Percentiles rank a stretch among this genome's conserved stretches.
These are phyloP conservation scores for Salix koriyanagi DNA, from an alignment of 345 rosid species.

Conservation along the genomic window DNA sequence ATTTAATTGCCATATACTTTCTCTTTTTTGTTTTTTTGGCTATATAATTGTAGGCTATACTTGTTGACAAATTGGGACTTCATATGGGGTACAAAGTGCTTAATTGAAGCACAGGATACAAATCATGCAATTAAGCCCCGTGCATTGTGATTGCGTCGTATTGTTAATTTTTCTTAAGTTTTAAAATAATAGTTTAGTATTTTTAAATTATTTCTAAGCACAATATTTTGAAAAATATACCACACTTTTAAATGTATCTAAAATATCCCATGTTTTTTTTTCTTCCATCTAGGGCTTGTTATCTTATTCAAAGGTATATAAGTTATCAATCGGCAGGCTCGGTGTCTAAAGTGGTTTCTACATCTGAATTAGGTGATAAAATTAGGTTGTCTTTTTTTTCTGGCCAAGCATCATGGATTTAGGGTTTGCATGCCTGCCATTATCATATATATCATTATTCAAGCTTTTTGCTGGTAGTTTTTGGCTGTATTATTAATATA, in stretches of 20 bases:
- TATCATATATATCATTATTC: background rate
- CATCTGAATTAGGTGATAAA: background rate
- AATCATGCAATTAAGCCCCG: background rate
- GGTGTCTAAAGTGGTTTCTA: background rate
- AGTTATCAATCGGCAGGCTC: background rate
- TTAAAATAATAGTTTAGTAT: no score
- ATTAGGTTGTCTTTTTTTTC: background rate
- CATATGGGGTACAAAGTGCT: background rate
- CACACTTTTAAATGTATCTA: no score
- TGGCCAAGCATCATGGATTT: background rate
- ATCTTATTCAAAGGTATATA: background rate
- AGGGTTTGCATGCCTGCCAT: background rate
- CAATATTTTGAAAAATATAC: no score
- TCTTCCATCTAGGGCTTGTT: fast-evolving
- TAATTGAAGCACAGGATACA: background rate
- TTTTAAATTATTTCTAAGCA: no score
- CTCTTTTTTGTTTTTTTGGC: background rate
- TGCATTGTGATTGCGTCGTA: no score
- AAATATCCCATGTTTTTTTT: no score
- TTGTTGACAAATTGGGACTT: conserved; percentile 6
- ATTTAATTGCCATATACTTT: background rate
- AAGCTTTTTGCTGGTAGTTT: background rate
- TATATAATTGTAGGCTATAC: background rate
- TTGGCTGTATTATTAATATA: no score
- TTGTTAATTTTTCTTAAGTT: no score